Evolutionary conservation across 106 monocot genomes (phyloP).

Genomic region (Dendrobium nobile): DNA sequence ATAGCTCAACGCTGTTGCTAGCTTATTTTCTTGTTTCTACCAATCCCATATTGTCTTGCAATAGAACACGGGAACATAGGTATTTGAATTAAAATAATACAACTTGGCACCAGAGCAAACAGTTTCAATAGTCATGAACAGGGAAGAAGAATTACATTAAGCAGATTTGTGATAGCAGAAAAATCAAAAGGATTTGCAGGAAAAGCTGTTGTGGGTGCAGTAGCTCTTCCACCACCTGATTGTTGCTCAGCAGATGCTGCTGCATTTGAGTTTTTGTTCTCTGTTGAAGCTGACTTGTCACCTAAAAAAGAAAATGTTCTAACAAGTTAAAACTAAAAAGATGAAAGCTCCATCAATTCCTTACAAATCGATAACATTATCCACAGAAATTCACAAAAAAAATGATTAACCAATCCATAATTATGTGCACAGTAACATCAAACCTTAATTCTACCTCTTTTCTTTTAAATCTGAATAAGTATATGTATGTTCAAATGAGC

Average conservation of each 20-base stretch:
- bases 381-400: not conserved
- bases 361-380: not conserved
- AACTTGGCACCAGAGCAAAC: not conserved
- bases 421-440: not conserved
- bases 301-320: not conserved
- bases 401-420: not conserved
- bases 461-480: not conserved
- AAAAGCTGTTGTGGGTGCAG: slow-evolving; percentile 8
- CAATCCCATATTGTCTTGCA: not conserved
- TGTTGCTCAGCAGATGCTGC: slow-evolving; percentile 15
- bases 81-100: not conserved
- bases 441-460: not conserved
- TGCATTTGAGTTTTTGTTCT: slow-evolving; percentile 18
- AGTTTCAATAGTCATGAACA: not conserved
- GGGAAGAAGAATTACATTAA: slow-evolving; percentile 22
- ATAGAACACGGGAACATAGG: not conserved
- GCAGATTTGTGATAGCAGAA: slow-evolving; percentile 25
- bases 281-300: slow-evolving; percentile 18
- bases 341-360: not conserved
- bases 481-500: not conserved
- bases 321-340: not conserved
- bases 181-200: slow-evolving; percentile 45
- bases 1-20: not conserved
- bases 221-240: not conserved
- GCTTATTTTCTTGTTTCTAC: not conserved